phyloP scores from a whole-genome alignment of 257 asterid species.

The Solanum microdontum region DNA sequence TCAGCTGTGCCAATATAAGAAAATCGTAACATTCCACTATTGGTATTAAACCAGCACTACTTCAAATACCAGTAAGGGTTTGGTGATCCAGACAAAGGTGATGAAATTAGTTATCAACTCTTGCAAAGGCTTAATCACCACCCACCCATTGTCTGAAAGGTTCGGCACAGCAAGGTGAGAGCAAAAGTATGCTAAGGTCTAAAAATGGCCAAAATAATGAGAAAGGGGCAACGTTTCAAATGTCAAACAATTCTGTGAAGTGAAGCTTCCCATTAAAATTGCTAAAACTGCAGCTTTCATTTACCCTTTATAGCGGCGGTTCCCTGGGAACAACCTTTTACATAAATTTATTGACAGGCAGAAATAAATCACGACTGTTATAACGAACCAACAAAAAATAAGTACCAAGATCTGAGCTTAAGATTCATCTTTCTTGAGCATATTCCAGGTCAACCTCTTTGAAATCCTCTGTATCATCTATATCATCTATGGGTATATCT shows the following conservation, averaged over 20 bases:
- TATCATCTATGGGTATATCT: conserved; percentile 68
- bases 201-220: neutral
- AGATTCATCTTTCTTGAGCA: neutral
- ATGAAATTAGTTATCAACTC: neutral
- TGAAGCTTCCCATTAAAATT: neutral
- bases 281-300: neutral
- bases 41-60: neutral
- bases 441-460: conserved; percentile 1
- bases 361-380: neutral
- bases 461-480: conserved; percentile 12
- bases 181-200: neutral
- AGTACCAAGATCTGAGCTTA: neutral
- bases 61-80: neutral
- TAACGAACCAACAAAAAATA: neutral
- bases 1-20: neutral
- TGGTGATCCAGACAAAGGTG: neutral
- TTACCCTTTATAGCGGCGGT: neutral
- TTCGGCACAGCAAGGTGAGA: neutral
- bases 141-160: neutral
- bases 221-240: neutral
- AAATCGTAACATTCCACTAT: neutral
- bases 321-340: neutral
- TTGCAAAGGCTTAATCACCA: neutral
- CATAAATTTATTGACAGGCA: neutral
- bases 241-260: neutral